Percentiles rank a stretch among this genome's conserved stretches.
Evolutionary conservation across 2,329 filamentous ascomycete species (phyloP).

Genomic region (Acephala macrosclerotiorum): DNA sequence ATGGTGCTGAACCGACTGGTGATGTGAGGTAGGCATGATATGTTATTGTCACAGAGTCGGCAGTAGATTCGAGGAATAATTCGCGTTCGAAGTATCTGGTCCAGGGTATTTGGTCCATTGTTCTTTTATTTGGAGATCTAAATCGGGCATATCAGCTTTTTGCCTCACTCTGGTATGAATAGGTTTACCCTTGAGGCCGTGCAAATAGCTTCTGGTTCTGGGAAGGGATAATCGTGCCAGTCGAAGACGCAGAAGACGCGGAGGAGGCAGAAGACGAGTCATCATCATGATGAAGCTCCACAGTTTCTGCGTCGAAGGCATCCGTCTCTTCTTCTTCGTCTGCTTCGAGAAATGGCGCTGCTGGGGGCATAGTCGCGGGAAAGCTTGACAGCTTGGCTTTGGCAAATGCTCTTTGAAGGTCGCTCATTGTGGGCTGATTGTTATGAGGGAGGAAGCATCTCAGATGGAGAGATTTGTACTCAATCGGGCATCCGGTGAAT

Average conservation of each 20-base stretch:
- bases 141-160: conserved; percentile 23
- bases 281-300: conserved; percentile 55
- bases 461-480: not conserved
- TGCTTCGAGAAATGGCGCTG: conserved; percentile 57
- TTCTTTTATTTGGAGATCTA: conserved; percentile 43
- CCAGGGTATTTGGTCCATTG: conserved; percentile 64
- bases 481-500: not conserved
- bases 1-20: conserved; percentile 73
- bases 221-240: conserved; percentile 88
- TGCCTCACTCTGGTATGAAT: not conserved
- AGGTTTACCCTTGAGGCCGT: conserved; percentile 68
- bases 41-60: conserved; percentile 56
- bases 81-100: conserved; percentile 91
- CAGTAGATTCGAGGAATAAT: conserved; percentile 69
- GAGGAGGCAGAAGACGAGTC: conserved; percentile 77
- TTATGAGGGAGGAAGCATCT: not conserved
- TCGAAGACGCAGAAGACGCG: conserved; percentile 88
- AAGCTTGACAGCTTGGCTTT: conserved; percentile 74
- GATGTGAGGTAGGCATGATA: conserved; percentile 92
- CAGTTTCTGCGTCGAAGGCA: conserved; percentile 47
- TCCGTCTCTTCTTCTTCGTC: conserved; percentile 54
- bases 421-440: conserved; percentile 68
- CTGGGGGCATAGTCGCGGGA: conserved; percentile 55
- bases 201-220: conserved; percentile 77
- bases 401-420: conserved; percentile 80